These are phyloP conservation scores for Eucalyptus viminalis DNA, from an alignment of 345 rosid genomes.

Conservation along the genomic window DNA sequence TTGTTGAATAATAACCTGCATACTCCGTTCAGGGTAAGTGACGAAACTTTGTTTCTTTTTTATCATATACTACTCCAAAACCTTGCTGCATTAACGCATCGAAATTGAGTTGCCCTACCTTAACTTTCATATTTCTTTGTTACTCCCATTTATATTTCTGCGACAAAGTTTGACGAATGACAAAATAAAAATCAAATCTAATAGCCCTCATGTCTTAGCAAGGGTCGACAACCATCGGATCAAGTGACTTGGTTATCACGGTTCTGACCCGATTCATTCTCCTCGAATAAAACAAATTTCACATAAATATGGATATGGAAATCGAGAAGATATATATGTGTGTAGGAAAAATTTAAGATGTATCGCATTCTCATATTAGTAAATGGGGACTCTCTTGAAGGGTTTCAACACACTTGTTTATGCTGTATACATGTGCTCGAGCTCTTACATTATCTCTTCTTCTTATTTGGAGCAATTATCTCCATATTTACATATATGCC, in stretches of 20 bases:
- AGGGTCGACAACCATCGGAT: neutral
- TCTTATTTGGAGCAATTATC: neutral
- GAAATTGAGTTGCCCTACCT: neutral
- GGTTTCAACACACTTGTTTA: neutral
- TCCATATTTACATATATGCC: neutral
- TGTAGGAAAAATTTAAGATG: neutral
- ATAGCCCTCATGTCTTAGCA: neutral
- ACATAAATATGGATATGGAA: neutral
- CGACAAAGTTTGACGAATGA: too few relatives aligned
- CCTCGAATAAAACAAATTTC: neutral
- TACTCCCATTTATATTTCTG: too few relatives aligned
- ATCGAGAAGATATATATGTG: neutral
- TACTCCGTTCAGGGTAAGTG: neutral
- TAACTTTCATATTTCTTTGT: neutral
- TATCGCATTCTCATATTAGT: neutral
- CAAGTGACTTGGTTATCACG: neutral
- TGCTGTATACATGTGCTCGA: neutral
- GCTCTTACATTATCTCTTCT: neutral
- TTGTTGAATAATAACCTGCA: neutral
- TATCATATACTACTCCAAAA: neutral
- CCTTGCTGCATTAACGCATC: too few relatives aligned
- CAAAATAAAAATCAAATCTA: neutral
- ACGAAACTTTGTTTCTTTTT: neutral
- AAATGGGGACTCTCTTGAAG: neutral
- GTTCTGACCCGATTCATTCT: neutral